Percentiles rank a stretch among this genome's conserved stretches.
Conservation (phyloP, 1,284 basidiomycete species). For the Rugosomyces carneus region DNA sequence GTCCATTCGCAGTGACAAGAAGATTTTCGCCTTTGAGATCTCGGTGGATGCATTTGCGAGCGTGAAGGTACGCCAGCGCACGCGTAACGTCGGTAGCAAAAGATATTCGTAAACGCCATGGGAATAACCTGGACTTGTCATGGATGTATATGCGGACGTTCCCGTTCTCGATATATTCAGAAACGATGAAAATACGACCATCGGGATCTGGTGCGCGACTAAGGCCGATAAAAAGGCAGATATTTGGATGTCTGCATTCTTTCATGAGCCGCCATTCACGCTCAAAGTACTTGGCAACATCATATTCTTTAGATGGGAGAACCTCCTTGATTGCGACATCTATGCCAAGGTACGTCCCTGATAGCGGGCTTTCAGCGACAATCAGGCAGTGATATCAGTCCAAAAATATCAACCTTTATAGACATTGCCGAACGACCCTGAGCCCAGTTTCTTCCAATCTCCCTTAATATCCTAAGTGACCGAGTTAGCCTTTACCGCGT, state of each 20-base stretch:
- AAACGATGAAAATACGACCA: conserved; percentile 83
- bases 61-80: conserved; percentile 95
- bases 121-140: conserved; percentile 73
- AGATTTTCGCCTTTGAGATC: conserved; percentile 98
- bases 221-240: conserved; percentile 91
- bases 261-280: conserved; percentile 97
- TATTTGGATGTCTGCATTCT: conserved; percentile 78
- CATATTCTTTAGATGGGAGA: conserved; percentile 82
- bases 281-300: conserved; percentile 96
- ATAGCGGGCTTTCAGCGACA: not conserved
- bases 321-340: conserved; percentile 97
- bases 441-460: conserved; percentile 82
- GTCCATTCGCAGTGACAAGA: conserved; percentile 88
- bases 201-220: conserved; percentile 81
- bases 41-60: conserved; percentile 79
- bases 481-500: not conserved
- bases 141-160: conserved; percentile 87
- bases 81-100: conserved; percentile 94
- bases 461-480: conserved; percentile 74
- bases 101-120: conserved; percentile 86
- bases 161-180: conserved; percentile 82
- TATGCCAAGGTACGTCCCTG: conserved; percentile 88
- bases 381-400: not conserved
- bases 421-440: conserved; percentile 90
- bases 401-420: conserved; percentile 63